Evolutionary conservation across 2,329 filamentous ascomycete species (phyloP), one percentile per base, ranked within the genome.

Genomic region (Lasiodiplodia sp.): DNA sequence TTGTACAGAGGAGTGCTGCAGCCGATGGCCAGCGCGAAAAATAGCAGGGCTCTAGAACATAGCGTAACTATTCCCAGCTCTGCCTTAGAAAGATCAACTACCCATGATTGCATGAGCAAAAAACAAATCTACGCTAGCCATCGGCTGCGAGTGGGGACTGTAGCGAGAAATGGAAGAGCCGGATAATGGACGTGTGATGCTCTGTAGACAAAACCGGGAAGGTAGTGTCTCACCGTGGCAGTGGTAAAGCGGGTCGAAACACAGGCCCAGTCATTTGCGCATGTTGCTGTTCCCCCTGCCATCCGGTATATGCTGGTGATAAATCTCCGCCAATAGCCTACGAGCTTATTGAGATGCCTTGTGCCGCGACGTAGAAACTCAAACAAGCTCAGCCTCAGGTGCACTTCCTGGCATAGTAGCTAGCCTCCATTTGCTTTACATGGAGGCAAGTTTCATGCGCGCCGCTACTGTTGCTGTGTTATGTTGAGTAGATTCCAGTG

Each of bases 321-420:
- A 51, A 49, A 25, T 63, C 40, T 63, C 58, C 58, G 25, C 58
- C 58, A 63, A 63, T 63, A 51, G 25, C 18, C 18, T 63, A 40
- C 58, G 5, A 34, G n/a, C 21, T 34, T 18, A 11, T 11, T 34
- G 2, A 34, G 25, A 1, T 51, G 3, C 12, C 38, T 49, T 18
- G n/a, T 62, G 28, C 23, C 6, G 23, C 25, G 28, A 28, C 25
- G 34, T n/a, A 47, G 25, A 44, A 62, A 25, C 58, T 37, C 18
- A 51, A 51, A 34, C 40, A 63, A 63, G 58, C 58, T 51, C 58
- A 34, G 18, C 23, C 25, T 44, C 14, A 23, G 23, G 5, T 51
- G 58, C 58, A 11, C 23, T 10, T 23, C 14, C 10, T n/a, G 18
- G 31, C 25, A 25, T 49, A 37, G 31, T 25, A 40, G 34, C 16